A percentile compares a stretch with the other conserved stretches of the same genome.
phyloP scores from a whole-genome alignment of 2,329 filamentous ascomycete genomes.

The Cercospora sp. region DNA sequence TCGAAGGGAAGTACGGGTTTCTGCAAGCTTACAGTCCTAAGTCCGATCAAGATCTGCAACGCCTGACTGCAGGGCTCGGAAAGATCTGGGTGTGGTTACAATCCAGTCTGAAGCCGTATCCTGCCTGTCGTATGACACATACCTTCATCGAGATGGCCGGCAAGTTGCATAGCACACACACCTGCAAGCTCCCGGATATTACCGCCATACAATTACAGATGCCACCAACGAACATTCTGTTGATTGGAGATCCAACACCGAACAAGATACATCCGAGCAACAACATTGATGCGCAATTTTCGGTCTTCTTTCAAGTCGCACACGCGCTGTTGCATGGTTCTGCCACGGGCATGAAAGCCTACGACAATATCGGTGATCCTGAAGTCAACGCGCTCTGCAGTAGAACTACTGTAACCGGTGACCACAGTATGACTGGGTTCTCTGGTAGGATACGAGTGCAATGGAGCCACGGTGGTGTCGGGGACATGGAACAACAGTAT shows the following conservation, averaged over 20 bases:
- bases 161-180: slow-evolving; percentile 18
- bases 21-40: slow-evolving; percentile 36
- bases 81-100: slow-evolving; percentile 32
- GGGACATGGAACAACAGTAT: slow-evolving; percentile 27
- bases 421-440: slow-evolving; percentile 30
- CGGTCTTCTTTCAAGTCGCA: slow-evolving; percentile 41
- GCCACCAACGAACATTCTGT: slow-evolving; percentile 29
- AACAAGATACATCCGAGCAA: slow-evolving; percentile 42
- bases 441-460: slow-evolving; percentile 28
- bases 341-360: slow-evolving; percentile 33
- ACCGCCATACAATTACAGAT: slow-evolving; percentile 27
- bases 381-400: slow-evolving; percentile 30
- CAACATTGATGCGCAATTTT: slow-evolving; percentile 42
- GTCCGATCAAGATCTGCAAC: slow-evolving; percentile 27
- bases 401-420: slow-evolving; percentile 30
- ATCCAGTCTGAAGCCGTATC: slow-evolving; percentile 36
- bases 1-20: slow-evolving; percentile 38
- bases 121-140: slow-evolving; percentile 39
- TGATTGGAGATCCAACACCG: slow-evolving; percentile 40
- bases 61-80: slow-evolving; percentile 30
- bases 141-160: slow-evolving; percentile 37
- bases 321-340: slow-evolving; percentile 36
- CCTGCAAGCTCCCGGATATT: slow-evolving; percentile 24
- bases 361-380: slow-evolving; percentile 31
- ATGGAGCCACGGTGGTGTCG: slow-evolving; percentile 30